Conservation (phyloP, 164 flowering plant species). For the Macadamia tetraphylla region DNA sequence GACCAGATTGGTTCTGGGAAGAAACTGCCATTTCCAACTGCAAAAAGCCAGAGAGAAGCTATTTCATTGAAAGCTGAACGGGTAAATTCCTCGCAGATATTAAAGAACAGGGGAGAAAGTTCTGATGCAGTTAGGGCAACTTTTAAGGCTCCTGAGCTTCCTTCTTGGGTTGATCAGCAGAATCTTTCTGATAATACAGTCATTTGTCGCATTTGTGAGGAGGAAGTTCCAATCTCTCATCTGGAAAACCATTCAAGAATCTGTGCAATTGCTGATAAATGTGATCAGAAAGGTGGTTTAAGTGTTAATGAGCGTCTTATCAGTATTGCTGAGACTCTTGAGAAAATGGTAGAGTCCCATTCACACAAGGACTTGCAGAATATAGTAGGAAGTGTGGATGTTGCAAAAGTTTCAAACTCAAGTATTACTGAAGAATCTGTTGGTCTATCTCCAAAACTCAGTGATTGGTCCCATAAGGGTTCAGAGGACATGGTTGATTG, state of each 20-base stretch:
- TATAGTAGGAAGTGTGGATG: slow-evolving; percentile 74
- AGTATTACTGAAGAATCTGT: slow-evolving; percentile 93
- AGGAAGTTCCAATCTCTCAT: slow-evolving; percentile 81
- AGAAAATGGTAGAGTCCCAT: slow-evolving; percentile 75
- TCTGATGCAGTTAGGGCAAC: slow-evolving; percentile 33
- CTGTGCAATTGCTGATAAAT: slow-evolving; percentile 92
- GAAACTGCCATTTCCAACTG: slow-evolving; percentile 72
- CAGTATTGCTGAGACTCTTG: slow-evolving; percentile 84
- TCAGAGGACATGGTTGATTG: slow-evolving; percentile 98
- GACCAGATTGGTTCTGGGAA: slow-evolving; percentile 87
- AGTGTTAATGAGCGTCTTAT: slow-evolving; percentile 85
- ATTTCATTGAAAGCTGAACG: slow-evolving; percentile 32
- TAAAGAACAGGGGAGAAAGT: slow-evolving; percentile 20
- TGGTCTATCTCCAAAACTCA: slow-evolving; percentile 71
- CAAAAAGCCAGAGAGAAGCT: slow-evolving; percentile 46
- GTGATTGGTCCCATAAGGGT: slow-evolving; percentile 95
- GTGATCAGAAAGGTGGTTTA: slow-evolving; percentile 84
- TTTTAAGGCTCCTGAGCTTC: slow-evolving; percentile 45
- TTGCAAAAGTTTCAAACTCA: slow-evolving; percentile 80
- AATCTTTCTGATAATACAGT: slow-evolving; percentile 66
- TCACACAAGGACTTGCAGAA: slow-evolving; percentile 67
- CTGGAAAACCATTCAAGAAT: slow-evolving; percentile 96
- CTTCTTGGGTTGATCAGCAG: slow-evolving; percentile 74
- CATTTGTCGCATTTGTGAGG: slow-evolving; percentile 98
- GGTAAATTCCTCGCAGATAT: slow-evolving; percentile 27